Base-by-base conservation (phyloP, 208 protist species). In the Crithidia thermophila region DNA sequence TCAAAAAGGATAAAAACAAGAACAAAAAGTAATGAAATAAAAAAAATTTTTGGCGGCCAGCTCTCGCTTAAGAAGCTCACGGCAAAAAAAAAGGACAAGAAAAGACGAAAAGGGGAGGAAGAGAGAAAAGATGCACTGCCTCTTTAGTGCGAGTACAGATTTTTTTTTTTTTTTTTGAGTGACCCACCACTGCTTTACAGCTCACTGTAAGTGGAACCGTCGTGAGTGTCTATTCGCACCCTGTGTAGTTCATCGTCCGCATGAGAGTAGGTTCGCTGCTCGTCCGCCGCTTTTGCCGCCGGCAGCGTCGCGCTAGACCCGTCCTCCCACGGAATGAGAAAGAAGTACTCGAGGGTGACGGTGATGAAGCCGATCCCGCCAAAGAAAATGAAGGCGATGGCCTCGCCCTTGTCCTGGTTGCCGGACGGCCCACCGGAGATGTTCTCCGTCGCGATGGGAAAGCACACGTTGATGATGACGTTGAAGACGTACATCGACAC, bases 381-480 rank as follows among this genome's bases (percentile, higher is more conserved):
- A 58, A 90, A 90, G 53, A 90, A 77, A 20, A 90, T 85, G 66
- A 90, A 90, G 9, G 62, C 65, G 25, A 87, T 55, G 3, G 77
- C 34, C 78, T 85, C 72, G 21, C 84, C 84, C 67, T 85, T 90
- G 46, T 90, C 72, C 51, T 75, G 84, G 53, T 85, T 60, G 5
- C 77, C 81, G 5, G 74, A 82, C 16, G 77, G 62, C 43, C 84
- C 84, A 30, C 84, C 84, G 33, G 84, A 90, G 20, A 90, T 84
- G 33, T 39, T 64, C 69, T 88, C 77, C 42, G 61, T 72, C 23
- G 77, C 72, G 20, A 86, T 85, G 23, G 85, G 85, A 50, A 78
- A 91, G 65, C 51, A 72, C 3, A 91, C 55, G 55, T 82, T 91
- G 57, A 88, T 85, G 60, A 88, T 65, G 46, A 88, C 61, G 57